Conservation (phyloP, 257 asterid species). For the Fraxinus americana region DNA sequence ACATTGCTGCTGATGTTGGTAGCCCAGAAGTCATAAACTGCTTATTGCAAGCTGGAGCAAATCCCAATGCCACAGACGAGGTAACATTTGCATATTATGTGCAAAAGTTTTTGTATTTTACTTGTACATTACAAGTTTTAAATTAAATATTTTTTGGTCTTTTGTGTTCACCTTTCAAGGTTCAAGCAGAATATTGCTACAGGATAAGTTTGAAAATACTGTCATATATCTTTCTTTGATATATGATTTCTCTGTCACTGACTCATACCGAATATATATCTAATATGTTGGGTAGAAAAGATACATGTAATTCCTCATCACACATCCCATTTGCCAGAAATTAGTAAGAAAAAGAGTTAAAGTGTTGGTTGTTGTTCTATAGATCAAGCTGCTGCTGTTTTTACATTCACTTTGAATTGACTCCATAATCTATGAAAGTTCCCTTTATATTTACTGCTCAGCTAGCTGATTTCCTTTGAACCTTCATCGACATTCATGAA, state of each 20-base stretch:
- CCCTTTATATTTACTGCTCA: not conserved
- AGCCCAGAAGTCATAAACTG: conserved; percentile 67
- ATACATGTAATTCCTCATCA: not conserved
- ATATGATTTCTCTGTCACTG: not conserved
- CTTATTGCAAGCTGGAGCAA: conserved; percentile 88
- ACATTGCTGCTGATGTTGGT: conserved; percentile 89
- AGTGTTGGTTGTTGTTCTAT: not conserved
- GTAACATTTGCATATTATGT: conserved; percentile 37
- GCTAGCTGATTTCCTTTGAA: not conserved
- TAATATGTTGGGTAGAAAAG: not conserved
- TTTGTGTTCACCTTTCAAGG: conserved; percentile 7
- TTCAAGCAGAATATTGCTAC: not conserved
- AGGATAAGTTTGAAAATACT: conserved; percentile 12
- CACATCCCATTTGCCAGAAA: not conserved
- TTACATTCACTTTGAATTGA: not conserved
- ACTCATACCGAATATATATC: not conserved
- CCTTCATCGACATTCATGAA: not conserved
- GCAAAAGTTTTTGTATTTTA: conserved; percentile 13
- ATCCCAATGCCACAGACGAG: conserved; percentile 80
- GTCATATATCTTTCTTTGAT: not conserved
- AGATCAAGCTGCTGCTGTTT: not conserved
- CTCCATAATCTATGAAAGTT: not conserved
- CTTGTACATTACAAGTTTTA: not conserved
- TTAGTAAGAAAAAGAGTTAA: not conserved
- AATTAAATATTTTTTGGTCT: not conserved